phyloP scores from a whole-genome alignment of 1,284 basidiomycete species.

The Chalciporus sp. region DNA sequence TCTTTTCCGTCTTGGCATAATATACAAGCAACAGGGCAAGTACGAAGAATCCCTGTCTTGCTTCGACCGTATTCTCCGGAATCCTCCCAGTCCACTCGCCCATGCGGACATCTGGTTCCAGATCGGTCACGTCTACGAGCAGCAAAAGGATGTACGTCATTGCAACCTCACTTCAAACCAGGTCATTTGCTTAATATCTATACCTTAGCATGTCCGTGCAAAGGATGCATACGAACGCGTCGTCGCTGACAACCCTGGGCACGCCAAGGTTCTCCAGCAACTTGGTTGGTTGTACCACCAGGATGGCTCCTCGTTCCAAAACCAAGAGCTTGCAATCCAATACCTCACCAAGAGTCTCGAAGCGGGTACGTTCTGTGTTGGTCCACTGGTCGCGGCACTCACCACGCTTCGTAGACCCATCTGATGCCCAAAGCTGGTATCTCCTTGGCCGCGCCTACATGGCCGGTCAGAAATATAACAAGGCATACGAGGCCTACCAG shows the following conservation, averaged over 20 bases:
- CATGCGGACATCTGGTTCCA: slow-evolving; percentile 99
- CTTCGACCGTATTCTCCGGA: slow-evolving; percentile 95
- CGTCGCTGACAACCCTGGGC: slow-evolving; percentile 88
- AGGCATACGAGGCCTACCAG: slow-evolving; percentile 99
- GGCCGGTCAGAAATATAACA: slow-evolving; percentile 99
- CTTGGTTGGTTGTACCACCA: slow-evolving; percentile 98
- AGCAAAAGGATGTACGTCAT: slow-evolving; percentile 84
- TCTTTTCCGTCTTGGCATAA: slow-evolving; percentile 96
- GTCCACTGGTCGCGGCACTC: neutral
- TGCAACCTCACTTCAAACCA: neutral
- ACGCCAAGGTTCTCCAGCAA: slow-evolving; percentile 97
- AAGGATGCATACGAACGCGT: slow-evolving; percentile 98
- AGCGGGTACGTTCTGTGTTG: slow-evolving; percentile 62
- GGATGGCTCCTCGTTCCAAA: slow-evolving; percentile 90
- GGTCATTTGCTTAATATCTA: slow-evolving; percentile 1
- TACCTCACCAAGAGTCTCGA: slow-evolving; percentile 95
- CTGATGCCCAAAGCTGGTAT: slow-evolving; percentile 98
- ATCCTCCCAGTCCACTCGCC: slow-evolving; percentile 93
- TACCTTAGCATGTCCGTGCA: slow-evolving; percentile 75
- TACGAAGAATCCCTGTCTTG: slow-evolving; percentile 84
- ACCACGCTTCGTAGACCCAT: slow-evolving; percentile 63
- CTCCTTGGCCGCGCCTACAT: slow-evolving; percentile 97
- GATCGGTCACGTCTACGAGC: slow-evolving; percentile 98
- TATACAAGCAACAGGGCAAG: slow-evolving; percentile 98
- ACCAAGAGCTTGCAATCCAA: slow-evolving; percentile 92